Evolutionary conservation across 129 eudicot genomes (phyloP), one percentile per base, ranked within the genome.

Genomic region (Artemisia annua): DNA sequence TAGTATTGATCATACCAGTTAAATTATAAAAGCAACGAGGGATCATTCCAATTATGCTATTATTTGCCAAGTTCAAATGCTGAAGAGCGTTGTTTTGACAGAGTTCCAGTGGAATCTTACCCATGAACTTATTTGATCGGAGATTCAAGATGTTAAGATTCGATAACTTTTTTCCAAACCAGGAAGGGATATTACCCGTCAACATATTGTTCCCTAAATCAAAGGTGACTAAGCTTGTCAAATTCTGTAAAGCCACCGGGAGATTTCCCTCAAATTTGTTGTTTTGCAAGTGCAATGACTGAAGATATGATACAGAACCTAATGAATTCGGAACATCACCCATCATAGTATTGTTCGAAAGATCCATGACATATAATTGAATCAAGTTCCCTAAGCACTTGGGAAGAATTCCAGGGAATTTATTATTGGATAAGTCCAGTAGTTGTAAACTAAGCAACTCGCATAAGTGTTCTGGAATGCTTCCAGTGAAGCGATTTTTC

Each of bases 151-250:
- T 11, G 15, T 4, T 52, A 52, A 52, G 57, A n/a, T 52, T 52
- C 57, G 17, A 52, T 52, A 52, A 52, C 57, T 52, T 52, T 52
- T 52, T 52, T 52, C 57, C 57, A 52, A 52, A 15, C 57, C 57
- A 52, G 15, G 57, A 52, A 14, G 57, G 57, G 57, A 52, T 52
- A 52, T 52, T 52, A 52, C 57, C 57, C 57, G 57, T 52, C 57
- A 52, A 52, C 18, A 52, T 15, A 52, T 52, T 52, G 57, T 52
- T 52, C 57, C 57, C 57, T 52, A 52, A 52, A 52, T 52, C 57
- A 52, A 52, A 52, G 57, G 57, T 52, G 57, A 52, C 57, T 52
- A 52, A 52, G 17, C 57, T 52, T 52, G 57, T 52, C 57, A 52
- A 52, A 14, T 52, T 52, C 18, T 52, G 57, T 52, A 52, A 52